Base-by-base conservation (phyloP, 2,329 filamentous ascomycete genomes). In the Phialophora macrospora region DNA sequence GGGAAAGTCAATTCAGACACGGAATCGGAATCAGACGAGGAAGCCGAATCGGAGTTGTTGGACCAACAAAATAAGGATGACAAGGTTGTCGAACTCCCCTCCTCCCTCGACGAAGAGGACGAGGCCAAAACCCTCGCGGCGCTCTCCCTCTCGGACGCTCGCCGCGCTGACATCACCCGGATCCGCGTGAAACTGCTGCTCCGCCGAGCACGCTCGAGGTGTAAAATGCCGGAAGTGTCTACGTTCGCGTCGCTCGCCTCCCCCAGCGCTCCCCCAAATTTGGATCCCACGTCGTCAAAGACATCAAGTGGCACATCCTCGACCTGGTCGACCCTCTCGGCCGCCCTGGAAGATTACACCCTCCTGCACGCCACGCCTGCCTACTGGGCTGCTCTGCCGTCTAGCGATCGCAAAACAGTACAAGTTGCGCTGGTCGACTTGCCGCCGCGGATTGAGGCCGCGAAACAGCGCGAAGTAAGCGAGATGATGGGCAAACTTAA, bases 401-500 rank as follows among this genome's bases (percentile, higher is more conserved):
- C 82, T 0, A 82, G 86, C 8, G 93, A 97, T 73, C 81, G 80
- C 74, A 87, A 84, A 72, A 85, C 89, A 17, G 90, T 96, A 1
- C 82, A 87, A 60, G 78, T 81, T 30, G 89, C 92, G 71, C 81
- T 96, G 65, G 78, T 82, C 14, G 80, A 82, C 24, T 78, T 98
- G 46, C 91, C 92, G 1, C 80, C 84, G 1, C 83, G 84, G 68
- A 85, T 92, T 57, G 91, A 94, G 70, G 85, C 85, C 20, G 93
- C 93, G 1, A 92, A 93, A 79, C 90, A 97, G 74, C 85, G 85
- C 72, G 95, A 99, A 79, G 92, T 95, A 85, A 89, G 86, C 2
- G 94, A 99, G 80, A 97, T 98, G 93, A 96, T 97, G 93, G 91
- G 90, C 20, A 97, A 98, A 80, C 79, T 99, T 73, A 97, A 96